phyloP scores from a whole-genome alignment of 768 basidiomycete genomes.

The Mycena filopes region DNA sequence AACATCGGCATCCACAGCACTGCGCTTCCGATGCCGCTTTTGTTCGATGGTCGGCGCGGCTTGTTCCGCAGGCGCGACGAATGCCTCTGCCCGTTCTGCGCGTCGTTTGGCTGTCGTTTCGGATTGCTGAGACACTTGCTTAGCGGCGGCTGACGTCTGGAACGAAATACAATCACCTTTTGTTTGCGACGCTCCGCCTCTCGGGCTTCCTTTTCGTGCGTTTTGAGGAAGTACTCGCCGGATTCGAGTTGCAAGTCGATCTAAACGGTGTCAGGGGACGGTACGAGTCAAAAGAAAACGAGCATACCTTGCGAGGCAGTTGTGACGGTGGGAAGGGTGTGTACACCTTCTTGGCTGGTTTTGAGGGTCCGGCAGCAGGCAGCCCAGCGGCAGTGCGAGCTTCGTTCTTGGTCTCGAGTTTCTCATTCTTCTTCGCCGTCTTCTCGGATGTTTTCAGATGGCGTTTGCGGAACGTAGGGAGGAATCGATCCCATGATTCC shows the following conservation, averaged over 20 bases:
- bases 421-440: slow-evolving; percentile 90
- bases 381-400: slow-evolving; percentile 76
- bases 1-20: slow-evolving; percentile 52
- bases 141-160: neutral
- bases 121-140: slow-evolving; percentile 68
- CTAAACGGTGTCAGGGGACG: slow-evolving; percentile 47
- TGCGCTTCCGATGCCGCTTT: slow-evolving; percentile 69
- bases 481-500: slow-evolving; percentile 97
- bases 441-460: slow-evolving; percentile 96
- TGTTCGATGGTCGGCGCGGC: slow-evolving; percentile 81
- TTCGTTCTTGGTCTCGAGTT: slow-evolving; percentile 65
- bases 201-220: slow-evolving; percentile 83
- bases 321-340: slow-evolving; percentile 99
- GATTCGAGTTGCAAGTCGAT: slow-evolving; percentile 94
- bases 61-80: slow-evolving; percentile 86
- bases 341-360: slow-evolving; percentile 87
- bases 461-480: slow-evolving; percentile 93
- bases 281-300: slow-evolving; percentile 4
- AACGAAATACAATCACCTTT: slow-evolving; percentile 63
- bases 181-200: slow-evolving; percentile 79
- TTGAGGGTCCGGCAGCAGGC: slow-evolving; percentile 56
- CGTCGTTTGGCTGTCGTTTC: slow-evolving; percentile 75
- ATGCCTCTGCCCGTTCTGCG: slow-evolving; percentile 87
- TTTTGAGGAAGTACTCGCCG: slow-evolving; percentile 98
- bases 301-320: slow-evolving; percentile 85